Conservation (phyloP, 805 yeast genomes). For the Debaryomyces hansenii region DNA sequence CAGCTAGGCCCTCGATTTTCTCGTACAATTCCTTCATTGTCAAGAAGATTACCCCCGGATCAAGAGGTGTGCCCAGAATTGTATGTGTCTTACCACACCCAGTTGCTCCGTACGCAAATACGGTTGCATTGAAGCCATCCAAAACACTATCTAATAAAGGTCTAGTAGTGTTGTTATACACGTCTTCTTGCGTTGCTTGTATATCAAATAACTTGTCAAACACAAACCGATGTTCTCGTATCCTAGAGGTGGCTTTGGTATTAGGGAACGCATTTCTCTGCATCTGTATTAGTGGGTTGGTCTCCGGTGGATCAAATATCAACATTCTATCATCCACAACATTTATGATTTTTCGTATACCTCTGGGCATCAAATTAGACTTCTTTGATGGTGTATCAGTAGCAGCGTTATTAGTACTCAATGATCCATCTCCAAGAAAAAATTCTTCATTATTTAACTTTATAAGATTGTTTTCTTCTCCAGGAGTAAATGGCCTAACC, state of each 20-base stretch:
- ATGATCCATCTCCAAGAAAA: slow-evolving; percentile 58
- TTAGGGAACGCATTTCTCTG: slow-evolving; percentile 45
- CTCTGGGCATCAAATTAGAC: slow-evolving; percentile 37
- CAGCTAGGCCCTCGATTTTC: slow-evolving; percentile 55
- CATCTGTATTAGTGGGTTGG: slow-evolving; percentile 57
- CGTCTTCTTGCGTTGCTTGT: slow-evolving; percentile 61
- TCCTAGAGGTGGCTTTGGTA: slow-evolving; percentile 41
- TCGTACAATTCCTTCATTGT: slow-evolving; percentile 76
- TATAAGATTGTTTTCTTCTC: slow-evolving; percentile 53
- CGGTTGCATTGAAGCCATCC: slow-evolving; percentile 87
- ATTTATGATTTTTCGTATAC: slow-evolving; percentile 67
- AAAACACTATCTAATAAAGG: slow-evolving; percentile 73
- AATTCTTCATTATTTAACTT: slow-evolving; percentile 35
- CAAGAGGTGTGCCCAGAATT: slow-evolving; percentile 68
- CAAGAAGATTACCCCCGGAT: slow-evolving; percentile 78
- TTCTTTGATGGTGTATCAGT: slow-evolving; percentile 13
- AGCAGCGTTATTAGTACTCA: slow-evolving; percentile 14
- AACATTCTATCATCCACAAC: slow-evolving; percentile 86
- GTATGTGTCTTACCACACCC: slow-evolving; percentile 98
- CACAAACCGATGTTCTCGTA: slow-evolving; percentile 74
- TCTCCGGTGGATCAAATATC: slow-evolving; percentile 80
- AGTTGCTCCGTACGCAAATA: slow-evolving; percentile 96
- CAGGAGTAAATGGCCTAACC: slow-evolving; percentile 75
- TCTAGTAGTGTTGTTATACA: slow-evolving; percentile 63
- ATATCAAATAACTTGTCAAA: slow-evolving; percentile 81